Evolutionary conservation across 176 grass and related monocot species (phyloP), one percentile per base, ranked within the genome.

Genomic region (Avena sativa): DNA sequence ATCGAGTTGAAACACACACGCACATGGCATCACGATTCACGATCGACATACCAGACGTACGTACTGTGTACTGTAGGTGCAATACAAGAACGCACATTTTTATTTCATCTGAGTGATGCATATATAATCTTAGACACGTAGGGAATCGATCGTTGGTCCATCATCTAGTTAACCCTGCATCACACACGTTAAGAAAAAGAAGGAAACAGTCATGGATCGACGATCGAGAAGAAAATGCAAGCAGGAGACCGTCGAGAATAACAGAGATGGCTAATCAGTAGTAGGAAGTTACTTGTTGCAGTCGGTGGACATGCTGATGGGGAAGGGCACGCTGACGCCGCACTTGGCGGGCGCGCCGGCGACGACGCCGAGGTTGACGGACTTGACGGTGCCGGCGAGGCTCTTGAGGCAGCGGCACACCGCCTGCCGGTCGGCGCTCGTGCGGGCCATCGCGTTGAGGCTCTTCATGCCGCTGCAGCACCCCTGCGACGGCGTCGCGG

Each of bases 221-320:
- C n/a, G 49, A 50, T 20, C 13, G 12, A 66, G 63, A 6, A 32
- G 5, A 34, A 66, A 66, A 66, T 16, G 25, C 6, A 26, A 66
- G 8, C 46, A 48, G 46, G 62, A 66, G 26, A 65, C 30, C 57
- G 20, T 48, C 55, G 17, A 57, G 53, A 17, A 15, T 28, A 13
- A 15, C 0, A 66, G 25, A 48, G 46, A 48, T 48, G 46, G 46
- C 8, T 47, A 30, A 34, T 34, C 32, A 34, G 1, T 17, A 9
- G 1, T 12, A 26, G 21, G 5, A 66, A 66, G 8, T 36, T 82
- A 90, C 91, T 85, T 90, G 82, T 48, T 66, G 91, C 91, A 93
- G 85, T 93, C 78, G 3, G 76, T 88, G 82, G 85, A 88, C 62
- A 84, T 47, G 77, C 85, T 90, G 81, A 93, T 74, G 34, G 88